Evolutionary conservation across 345 rosid species (phyloP), one percentile per base, ranked within the genome.

Genomic region (Lumnitzera racemosa): DNA sequence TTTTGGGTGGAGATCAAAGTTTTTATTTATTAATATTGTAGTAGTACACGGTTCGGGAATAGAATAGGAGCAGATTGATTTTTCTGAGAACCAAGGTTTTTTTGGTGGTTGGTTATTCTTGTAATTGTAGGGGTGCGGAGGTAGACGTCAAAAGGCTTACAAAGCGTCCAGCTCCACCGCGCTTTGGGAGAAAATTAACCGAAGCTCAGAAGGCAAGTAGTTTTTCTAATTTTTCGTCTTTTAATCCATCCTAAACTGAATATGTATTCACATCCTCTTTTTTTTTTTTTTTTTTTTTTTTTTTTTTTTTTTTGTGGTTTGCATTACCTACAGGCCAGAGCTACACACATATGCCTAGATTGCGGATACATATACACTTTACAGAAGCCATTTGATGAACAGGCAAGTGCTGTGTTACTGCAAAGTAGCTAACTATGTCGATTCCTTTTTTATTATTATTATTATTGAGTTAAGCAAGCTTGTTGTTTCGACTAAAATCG

Each of bases 141-240:
- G 96, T 89, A 16, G 98, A 92, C 72, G 96, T 92, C 51, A 92
- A 85, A 76, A 73, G 86, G 58, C 81, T 92, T 24, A 62, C 89
- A 4, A 92, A 92, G 78, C 89, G 98, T 62, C 98, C 98, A 2
- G 92, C 95, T 64, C 98, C 98, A 63, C 96, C 98, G 0, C 91
- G 96, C 51, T 89, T 92, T 47, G 98, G 98, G 57, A 85, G 90
- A 70, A 92, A 92, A 78, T 70, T 92, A 70, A 81, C 96, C 0
- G 96, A 92, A 27, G 74, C 89, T 74, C 98, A 92, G 53, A 91
- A 88, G 98, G 96, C 66, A 70, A 70, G 46, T 52, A 49, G 41
- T 20, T 24, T 24, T 25, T 14, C 5, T 9, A 66, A 59, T 2
- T 13, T 13, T 20, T 20, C 20, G 20, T 20, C 20, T 20, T 20